These are phyloP conservation scores for Vickermania ingenoplastis DNA, from an alignment of 208 protist genomes.

Conservation along the genomic window DNA sequence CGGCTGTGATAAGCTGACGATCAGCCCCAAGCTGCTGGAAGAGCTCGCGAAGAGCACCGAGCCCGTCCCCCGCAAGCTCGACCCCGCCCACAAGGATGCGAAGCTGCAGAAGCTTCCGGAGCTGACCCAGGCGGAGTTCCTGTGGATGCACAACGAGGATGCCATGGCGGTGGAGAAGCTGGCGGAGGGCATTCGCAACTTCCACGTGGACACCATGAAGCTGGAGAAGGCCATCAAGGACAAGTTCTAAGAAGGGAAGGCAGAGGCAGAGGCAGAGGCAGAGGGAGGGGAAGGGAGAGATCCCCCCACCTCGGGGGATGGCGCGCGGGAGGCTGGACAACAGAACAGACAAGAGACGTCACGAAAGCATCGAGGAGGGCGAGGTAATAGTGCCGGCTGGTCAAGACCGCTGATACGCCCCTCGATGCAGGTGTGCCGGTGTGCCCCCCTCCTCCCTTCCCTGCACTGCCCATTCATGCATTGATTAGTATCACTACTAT, in stretches of 20 bases:
- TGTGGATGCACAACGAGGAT: conserved; percentile 84
- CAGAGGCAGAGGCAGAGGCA: no score
- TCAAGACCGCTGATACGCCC: no score
- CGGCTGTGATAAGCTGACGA: conserved; percentile 96
- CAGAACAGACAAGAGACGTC: no score
- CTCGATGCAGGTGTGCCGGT: no score
- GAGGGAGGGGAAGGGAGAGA: no score
- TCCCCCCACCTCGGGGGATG: no score
- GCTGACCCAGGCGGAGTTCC: conserved; percentile 55
- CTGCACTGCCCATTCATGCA: no score
- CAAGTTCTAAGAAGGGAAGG: conserved; percentile 48
- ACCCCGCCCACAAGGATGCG: conserved; percentile 27
- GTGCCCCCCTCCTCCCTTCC: no score
- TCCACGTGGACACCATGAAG: conserved; percentile 89
- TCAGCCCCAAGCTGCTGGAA: conserved; percentile 92
- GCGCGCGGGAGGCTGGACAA: no score
- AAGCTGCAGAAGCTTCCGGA: conserved; percentile 43
- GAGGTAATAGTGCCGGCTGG: no score
- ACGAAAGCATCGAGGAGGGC: no score
- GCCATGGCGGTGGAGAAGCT: conserved; percentile 98
- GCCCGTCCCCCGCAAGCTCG: conserved; percentile 49
- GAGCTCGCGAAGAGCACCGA: conserved; percentile 64
- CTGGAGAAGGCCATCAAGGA: conserved; percentile 66
- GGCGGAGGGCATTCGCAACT: conserved; percentile 94
- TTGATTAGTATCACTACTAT: no score